Base-by-base conservation (phyloP, 768 basidiomycete species). In the Dentipellis fragilis region DNA sequence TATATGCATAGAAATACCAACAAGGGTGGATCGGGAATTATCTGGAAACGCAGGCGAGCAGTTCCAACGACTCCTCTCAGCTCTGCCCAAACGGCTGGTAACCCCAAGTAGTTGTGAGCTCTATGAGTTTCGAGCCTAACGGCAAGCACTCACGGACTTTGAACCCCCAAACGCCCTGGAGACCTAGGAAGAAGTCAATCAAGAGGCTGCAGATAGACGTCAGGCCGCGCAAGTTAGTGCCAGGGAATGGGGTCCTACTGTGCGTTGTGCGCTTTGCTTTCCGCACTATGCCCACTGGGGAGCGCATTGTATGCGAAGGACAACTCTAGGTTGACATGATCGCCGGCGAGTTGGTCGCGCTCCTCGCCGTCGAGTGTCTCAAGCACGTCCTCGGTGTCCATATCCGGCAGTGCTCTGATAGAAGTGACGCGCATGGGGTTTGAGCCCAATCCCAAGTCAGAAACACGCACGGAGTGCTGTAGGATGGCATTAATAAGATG, bases 1-100 rank as follows among this genome's bases (percentile, higher is more conserved):
- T 9, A 29, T n/a, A 10, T 38, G 6, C 23, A 14, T 3, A 40
- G 14, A 23, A 4, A 17, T 10, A 57, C 64, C 52, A 54, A 68
- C 68, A 82, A 90, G 0, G 88, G 89, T 0, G 82, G 77, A 57
- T 85, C 80, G 0, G 86, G 80, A 46, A 85, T 87, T 61, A 89
- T 77, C 67, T 89, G 84, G n/a, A 88, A 71, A 12, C 87, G 75
- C 23, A 84, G 69, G 11, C 89, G 75, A 4, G 80, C 76, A 2
- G 82, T 81, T 3, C 80, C 80, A 17, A 80, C 71, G n/a, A 86
- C 69, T 5, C 80, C 80, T 36, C 83, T 82, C 38, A 89, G 70
- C 57, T 88, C 85, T 19, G 87, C 80, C 85, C 86, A 91, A 21
- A 81, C 76, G 8, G 78, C 78, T 61, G 72, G 80, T 78, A 1